These are phyloP conservation scores for Phytophthora fragariae DNA, from an alignment of 352 stramenopile species.

Conservation along the genomic window DNA sequence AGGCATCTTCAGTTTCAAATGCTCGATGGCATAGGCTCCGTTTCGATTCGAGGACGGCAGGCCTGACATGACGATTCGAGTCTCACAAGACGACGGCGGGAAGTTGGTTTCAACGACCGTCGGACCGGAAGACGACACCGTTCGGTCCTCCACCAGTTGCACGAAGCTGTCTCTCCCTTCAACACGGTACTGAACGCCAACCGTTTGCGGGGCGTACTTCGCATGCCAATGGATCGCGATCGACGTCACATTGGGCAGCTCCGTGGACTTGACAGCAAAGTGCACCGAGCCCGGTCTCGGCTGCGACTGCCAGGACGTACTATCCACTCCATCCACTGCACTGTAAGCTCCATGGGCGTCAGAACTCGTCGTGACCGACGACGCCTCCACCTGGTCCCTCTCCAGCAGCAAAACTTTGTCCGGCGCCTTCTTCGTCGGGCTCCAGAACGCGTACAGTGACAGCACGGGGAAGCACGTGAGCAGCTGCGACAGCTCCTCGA, in stretches of 20 bases:
- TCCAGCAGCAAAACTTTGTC: conserved; percentile 60
- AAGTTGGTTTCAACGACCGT: conserved; percentile 56
- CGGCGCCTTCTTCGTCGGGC: conserved; percentile 66
- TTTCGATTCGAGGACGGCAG: conserved; percentile 72
- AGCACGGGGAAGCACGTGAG: conserved; percentile 78
- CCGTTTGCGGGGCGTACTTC: conserved; percentile 62
- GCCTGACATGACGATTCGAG: conserved; percentile 73
- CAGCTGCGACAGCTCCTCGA: conserved; percentile 82
- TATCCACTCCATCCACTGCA: conserved; percentile 61
- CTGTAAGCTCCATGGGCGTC: conserved; percentile 53
- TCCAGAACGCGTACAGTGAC: conserved; percentile 89
- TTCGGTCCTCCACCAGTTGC: conserved; percentile 44
- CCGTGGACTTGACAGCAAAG: conserved; percentile 51
- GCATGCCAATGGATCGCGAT: conserved; percentile 78
- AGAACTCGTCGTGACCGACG: conserved; percentile 60
- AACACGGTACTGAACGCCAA: conserved; percentile 66
- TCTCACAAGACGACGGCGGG: conserved; percentile 48
- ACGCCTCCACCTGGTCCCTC: conserved; percentile 59
- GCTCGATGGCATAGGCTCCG: conserved; percentile 72
- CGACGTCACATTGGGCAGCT: conserved; percentile 61
- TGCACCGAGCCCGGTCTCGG: conserved; percentile 55
- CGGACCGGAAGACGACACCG: conserved; percentile 22
- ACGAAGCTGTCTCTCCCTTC: conserved; percentile 49
- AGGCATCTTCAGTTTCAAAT: conserved; percentile 68
- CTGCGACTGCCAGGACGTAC: conserved; percentile 84